Evolutionary conservation across 2,329 filamentous ascomycete species (phyloP), one percentile per base, ranked within the genome.

Genomic region (Chaetomium sp.): DNA sequence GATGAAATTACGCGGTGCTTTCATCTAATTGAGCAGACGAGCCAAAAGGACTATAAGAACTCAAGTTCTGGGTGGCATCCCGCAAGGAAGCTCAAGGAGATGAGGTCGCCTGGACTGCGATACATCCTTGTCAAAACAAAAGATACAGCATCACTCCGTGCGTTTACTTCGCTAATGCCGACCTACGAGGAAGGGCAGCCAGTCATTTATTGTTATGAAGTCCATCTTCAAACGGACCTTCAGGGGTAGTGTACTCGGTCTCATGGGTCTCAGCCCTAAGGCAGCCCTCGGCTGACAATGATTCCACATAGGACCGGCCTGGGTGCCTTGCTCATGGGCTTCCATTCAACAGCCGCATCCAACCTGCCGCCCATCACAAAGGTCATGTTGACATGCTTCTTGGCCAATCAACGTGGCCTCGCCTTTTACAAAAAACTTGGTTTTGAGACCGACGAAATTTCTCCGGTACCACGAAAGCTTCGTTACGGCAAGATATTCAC

Each of bases 141-240:
- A 0, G 55, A 52, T 4, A 57, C 60, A 7, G 62, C 62, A 3
- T 50, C 45, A 38, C 61, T 85, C 7, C 67, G 70, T 14, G 83
- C 76, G 4, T 87, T 88, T 64, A 75, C 79, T 1, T 87, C 84
- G n/a, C 74, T 88, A 64, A 85, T 88, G 84, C 79, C 86, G n/a
- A 86, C 84, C 1, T 80, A 80, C 63, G 86, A 89, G 65, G 81
- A 85, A 59, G 77, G 77, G 1, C 72, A 81, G 56, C 75, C 83
- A 0, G 87, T 91, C 2, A 67, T 90, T 19, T 92, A 91, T 69
- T 85, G 88, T 68, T 92, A 91, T 67, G 88, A 92, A 70, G 82
- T 92, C 38, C 88, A 92, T 65, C 76, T 91, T 3, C 70, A 74
- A 40, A 70, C 76, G 1, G 70, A 74, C 1, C 67, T 87, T 4